Conservation (phyloP, 305 asterid genomes). For the Vinca major region DNA sequence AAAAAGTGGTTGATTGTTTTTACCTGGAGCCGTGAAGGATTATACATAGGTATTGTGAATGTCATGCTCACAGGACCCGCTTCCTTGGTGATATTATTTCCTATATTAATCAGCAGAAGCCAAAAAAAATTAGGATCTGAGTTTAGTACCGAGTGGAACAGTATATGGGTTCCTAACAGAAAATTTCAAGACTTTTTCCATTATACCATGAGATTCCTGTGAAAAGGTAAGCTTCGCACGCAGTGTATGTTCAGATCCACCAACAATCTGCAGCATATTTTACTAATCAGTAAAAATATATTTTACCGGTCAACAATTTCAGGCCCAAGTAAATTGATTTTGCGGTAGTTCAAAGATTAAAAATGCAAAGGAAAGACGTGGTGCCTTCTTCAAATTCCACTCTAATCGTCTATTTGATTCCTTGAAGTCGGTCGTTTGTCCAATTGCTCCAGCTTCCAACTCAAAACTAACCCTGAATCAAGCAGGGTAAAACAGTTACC, state of each 20-base stretch:
- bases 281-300: slow-evolving; percentile 22
- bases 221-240: slow-evolving; percentile 88
- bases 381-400: slow-evolving; percentile 91
- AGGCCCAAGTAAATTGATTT: not conserved
- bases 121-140: slow-evolving; percentile 7
- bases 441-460: slow-evolving; percentile 80
- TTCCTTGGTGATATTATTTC: slow-evolving; percentile 88
- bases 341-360: not conserved
- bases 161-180: slow-evolving; percentile 2
- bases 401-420: slow-evolving; percentile 78
- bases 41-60: slow-evolving; percentile 94
- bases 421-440: slow-evolving; percentile 88
- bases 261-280: slow-evolving; percentile 54
- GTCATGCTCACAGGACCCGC: slow-evolving; percentile 99
- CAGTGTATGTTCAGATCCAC: slow-evolving; percentile 85
- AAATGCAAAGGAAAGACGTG: not conserved
- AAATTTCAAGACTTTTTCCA: not conserved
- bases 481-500: not conserved
- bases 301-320: not conserved
- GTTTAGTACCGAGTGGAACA: not conserved
- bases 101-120: slow-evolving; percentile 28
- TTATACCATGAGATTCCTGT: slow-evolving; percentile 84
- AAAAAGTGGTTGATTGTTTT: not conserved
- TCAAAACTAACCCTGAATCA: slow-evolving; percentile 76
- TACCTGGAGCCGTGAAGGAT: slow-evolving; percentile 96